Evolutionary conservation across 768 basidiomycete genomes (phyloP).

Genomic region (Tylopilus sp.): DNA sequence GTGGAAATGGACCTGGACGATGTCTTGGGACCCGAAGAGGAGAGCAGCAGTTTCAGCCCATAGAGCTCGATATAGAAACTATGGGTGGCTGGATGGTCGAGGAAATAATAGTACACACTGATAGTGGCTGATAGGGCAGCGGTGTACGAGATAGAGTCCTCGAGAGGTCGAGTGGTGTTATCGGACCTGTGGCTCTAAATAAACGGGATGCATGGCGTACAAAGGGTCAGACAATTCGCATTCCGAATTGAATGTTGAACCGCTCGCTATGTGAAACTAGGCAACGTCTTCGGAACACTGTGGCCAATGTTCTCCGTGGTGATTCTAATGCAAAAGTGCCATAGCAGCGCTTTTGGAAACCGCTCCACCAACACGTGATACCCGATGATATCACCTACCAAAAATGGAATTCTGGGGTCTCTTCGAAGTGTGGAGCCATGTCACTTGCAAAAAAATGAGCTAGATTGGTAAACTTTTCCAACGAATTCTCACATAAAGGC

Average conservation of each 20-base stretch:
- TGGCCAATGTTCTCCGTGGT: too few relatives aligned
- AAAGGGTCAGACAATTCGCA: too few relatives aligned
- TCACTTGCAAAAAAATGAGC: conserved; percentile 22
- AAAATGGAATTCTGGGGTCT: conserved; percentile 10
- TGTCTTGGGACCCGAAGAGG: too few relatives aligned
- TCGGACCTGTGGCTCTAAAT: conserved; percentile 86
- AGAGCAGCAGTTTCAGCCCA: conserved; percentile 82
- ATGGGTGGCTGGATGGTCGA: too few relatives aligned
- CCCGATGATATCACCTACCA: background rate
- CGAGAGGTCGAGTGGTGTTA: conserved; percentile 41
- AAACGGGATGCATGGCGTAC: too few relatives aligned
- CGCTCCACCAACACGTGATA: conserved; percentile 11
- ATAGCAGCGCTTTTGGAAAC: background rate
- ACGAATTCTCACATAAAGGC: conserved; percentile 22
- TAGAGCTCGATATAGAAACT: conserved; percentile 81
- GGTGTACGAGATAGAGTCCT: conserved; percentile 43
- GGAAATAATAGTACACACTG: too few relatives aligned
- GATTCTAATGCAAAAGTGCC: too few relatives aligned
- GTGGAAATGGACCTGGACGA: too few relatives aligned
- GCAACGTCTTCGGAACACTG: too few relatives aligned
- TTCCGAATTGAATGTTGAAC: conserved; percentile 35
- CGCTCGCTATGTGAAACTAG: conserved; percentile 34
- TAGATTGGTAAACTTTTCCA: background rate
- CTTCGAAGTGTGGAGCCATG: conserved; percentile 23
- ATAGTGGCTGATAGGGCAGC: background rate